phyloP scores from a whole-genome alignment of 208 protist species.

The Wallacemonas sp. region DNA sequence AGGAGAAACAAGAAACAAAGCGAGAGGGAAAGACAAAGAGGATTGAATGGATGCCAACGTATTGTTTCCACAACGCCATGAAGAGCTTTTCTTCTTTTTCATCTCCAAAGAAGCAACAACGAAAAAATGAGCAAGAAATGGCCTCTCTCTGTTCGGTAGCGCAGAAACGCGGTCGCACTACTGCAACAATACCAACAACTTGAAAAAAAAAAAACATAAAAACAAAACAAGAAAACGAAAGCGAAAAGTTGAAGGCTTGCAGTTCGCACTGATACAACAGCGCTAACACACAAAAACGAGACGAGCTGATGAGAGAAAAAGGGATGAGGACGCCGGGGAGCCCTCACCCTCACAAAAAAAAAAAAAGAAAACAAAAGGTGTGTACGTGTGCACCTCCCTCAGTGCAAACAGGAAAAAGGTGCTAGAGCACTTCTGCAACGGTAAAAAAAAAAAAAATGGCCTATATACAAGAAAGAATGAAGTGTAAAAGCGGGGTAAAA shows the following conservation, averaged over 20 bases:
- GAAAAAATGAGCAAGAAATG: conserved; percentile 15
- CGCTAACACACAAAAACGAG: too few species aligned
- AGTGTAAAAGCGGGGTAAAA: too few species aligned
- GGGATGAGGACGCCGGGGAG: too few species aligned
- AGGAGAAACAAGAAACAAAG: conserved; percentile 7
- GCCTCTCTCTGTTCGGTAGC: neutral
- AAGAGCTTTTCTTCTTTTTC: conserved; percentile 1
- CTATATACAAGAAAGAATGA: too few species aligned
- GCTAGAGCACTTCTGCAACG: too few species aligned
- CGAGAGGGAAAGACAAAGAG: conserved; percentile 8
- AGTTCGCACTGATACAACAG: too few species aligned
- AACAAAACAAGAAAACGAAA: conserved; percentile 13
- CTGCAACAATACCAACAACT: neutral
- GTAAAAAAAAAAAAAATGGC: neutral
- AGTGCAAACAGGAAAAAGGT: too few species aligned
- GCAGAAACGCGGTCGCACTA: conserved; percentile 1
- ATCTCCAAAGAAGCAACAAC: conserved; percentile 6
- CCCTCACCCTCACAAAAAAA: conserved; percentile 2
- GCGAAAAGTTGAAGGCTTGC: conserved; percentile 16
- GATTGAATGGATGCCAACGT: too few species aligned
- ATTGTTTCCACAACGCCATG: neutral
- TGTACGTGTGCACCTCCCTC: too few species aligned
- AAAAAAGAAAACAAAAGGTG: conserved; percentile 21
- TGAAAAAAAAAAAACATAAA: conserved; percentile 6
- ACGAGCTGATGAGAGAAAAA: too few species aligned